phyloP scores from a whole-genome alignment of 139 green algal genomes.

The Yamagishiella unicocca region DNA sequence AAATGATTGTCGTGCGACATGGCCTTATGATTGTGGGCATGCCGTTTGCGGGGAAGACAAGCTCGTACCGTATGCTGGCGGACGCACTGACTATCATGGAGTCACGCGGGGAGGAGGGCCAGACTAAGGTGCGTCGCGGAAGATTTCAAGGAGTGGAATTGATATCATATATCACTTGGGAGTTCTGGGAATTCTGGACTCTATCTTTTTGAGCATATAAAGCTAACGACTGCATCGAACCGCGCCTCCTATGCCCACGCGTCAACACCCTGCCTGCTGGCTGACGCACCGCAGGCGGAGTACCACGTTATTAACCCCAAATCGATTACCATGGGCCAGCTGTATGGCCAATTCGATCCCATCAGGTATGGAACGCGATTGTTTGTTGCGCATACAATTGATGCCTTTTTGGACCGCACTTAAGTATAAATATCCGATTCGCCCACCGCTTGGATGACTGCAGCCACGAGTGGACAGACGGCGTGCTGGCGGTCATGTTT shows the following conservation, averaged over 20 bases:
- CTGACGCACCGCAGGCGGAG: slow-evolving; percentile 42
- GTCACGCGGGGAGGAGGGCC: slow-evolving; percentile 60
- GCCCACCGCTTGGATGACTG: too few species aligned
- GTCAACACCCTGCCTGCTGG: too few species aligned
- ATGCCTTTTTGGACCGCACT: too few species aligned
- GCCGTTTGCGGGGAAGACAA: slow-evolving; percentile 77
- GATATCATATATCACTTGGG: too few species aligned
- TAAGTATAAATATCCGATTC: too few species aligned
- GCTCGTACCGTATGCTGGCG: slow-evolving; percentile 67
- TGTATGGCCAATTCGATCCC: slow-evolving; percentile 76
- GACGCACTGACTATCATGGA: slow-evolving; percentile 71
- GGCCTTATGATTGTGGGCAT: slow-evolving; percentile 88
- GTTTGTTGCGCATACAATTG: too few species aligned
- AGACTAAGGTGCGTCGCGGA: slow-evolving; percentile 52
- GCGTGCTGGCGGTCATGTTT: slow-evolving; percentile 81
- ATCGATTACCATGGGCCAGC: slow-evolving; percentile 87
- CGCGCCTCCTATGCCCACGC: too few species aligned
- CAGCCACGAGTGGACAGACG: slow-evolving; percentile 88
- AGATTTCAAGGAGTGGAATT: too few species aligned
- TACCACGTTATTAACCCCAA: slow-evolving; percentile 85
- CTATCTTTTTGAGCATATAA: too few species aligned
- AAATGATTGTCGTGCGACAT: slow-evolving; percentile 92
- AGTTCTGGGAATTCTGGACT: too few species aligned
- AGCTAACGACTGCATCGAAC: too few species aligned
- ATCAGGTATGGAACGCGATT: slow-evolving; percentile 46